Conservation (phyloP, 1,139 yeast genomes). For the Debaryomyces fabryi region DNA sequence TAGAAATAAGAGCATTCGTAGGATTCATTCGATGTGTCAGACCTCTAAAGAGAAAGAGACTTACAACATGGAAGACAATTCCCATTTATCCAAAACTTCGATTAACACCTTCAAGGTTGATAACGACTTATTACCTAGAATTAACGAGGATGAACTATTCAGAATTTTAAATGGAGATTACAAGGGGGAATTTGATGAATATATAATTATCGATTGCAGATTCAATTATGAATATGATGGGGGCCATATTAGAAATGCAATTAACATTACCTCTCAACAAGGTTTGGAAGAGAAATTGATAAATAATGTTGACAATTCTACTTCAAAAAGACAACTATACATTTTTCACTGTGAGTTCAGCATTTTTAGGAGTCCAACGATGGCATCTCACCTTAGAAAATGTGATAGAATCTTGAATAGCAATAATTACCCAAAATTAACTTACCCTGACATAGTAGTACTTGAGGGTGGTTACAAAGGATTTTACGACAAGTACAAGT, state of each 20-base stretch:
- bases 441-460: constrained; percentile 85
- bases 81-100: constrained; percentile 40
- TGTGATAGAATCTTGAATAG: constrained; percentile 77
- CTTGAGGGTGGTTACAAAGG: constrained; percentile 89
- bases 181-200: constrained; percentile 57
- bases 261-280: constrained; percentile 73
- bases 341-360: constrained; percentile 95
- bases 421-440: constrained; percentile 74
- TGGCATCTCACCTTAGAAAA: constrained; percentile 85
- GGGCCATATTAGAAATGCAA: constrained; percentile 86
- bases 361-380: constrained; percentile 86
- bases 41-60: constrained; percentile 40
- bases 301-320: constrained; percentile 13
- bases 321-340: constrained; percentile 37
- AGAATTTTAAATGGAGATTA: constrained; percentile 62
- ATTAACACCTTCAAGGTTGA: constrained; percentile 50
- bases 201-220: constrained; percentile 79
- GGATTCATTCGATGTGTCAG: constrained; percentile 71
- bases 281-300: constrained; percentile 59
- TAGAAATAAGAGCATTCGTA: constrained; percentile 37
- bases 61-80: constrained; percentile 38
- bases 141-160: constrained; percentile 64
- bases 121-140: constrained; percentile 76
- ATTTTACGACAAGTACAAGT: constrained; percentile 60
- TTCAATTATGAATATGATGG: constrained; percentile 91